Evolutionary conservation across 2,329 filamentous ascomycete genomes (phyloP), one percentile per base, ranked within the genome.

Genomic region (Rugonectria rugulosa): DNA sequence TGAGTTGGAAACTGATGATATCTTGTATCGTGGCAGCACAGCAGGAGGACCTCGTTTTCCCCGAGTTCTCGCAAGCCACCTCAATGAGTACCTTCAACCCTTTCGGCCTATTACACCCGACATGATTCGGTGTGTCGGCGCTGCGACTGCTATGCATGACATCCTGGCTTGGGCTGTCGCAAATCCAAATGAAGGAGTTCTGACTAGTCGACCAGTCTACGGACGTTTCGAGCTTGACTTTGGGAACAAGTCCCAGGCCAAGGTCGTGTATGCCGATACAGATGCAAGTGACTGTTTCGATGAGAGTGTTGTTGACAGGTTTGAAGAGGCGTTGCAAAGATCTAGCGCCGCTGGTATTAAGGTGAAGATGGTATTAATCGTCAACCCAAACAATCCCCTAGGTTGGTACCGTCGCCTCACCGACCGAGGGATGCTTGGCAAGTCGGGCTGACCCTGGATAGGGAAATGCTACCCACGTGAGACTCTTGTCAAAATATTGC

Each of bases 321-420:
- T 82, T 41, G 79, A 83, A 59, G 64, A 73, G 11, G 76, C 79
- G 1, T 51, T 76, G 40, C 43, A 75, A 5, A 50, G 71, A 5
- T 68, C 73, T 0, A 70, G 72, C 10, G 61, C 69, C 2, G 62
- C 60, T 0, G 79, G 78, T 0, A 67, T 75, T 4, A 68, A 66
- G 11, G 73, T 83, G 32, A 72, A 71, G 43, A 81, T 76, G 1
- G 47, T 86, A 29, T 73, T 84, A 63, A 75, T 85, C 2, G 79
- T 80, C 44, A 80, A 84, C 51, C 79, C 81, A 3, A 76, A 82
- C 48, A 84, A 84, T 45, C 82, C 82, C 0, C 72, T 84, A 0
- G 81, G 71, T 73, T 37, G 24, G 77, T 11, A 14, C 19, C 12
- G n/a, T 19, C 5, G 14, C 15, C 14, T 11, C 1, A 17, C 1